A percentile compares a stretch with the other conserved stretches of the same genome.
These are phyloP conservation scores for Neonectria neomacrospora DNA, from an alignment of 2,329 filamentous ascomycete species.

Conservation along the genomic window DNA sequence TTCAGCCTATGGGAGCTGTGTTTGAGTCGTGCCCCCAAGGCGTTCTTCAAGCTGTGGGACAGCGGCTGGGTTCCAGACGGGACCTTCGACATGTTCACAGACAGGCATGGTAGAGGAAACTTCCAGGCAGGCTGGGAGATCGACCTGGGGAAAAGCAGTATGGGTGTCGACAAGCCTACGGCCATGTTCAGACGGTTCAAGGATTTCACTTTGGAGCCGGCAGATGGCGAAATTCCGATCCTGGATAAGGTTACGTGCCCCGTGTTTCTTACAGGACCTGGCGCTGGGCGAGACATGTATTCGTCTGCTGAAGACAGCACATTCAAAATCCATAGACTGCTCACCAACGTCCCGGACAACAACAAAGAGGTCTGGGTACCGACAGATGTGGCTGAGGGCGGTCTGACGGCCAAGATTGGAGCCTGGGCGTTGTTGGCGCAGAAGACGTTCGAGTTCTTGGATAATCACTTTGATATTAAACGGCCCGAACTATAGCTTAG, in stretches of 20 bases:
- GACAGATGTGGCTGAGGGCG: conserved; percentile 24
- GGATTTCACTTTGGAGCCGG: conserved; percentile 28
- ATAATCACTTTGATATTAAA: conserved; percentile 36
- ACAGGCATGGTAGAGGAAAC: conserved; percentile 26
- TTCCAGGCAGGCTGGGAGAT: conserved; percentile 49
- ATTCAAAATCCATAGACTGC: conserved; percentile 23
- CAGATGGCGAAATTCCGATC: conserved; percentile 28
- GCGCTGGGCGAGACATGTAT: conserved; percentile 37
- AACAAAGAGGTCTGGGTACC: conserved; percentile 41
- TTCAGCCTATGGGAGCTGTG: conserved; percentile 43
- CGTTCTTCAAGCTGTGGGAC: conserved; percentile 37
- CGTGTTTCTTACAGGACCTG: conserved; percentile 40
- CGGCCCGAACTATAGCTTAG: neutral
- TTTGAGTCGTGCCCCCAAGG: conserved; percentile 38
- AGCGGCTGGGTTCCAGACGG: conserved; percentile 41
- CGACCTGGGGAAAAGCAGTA: conserved; percentile 37
- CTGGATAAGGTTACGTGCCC: conserved; percentile 42
- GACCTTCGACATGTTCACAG: conserved; percentile 43
- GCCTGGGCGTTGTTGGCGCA: conserved; percentile 34
- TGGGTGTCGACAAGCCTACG: conserved; percentile 41
- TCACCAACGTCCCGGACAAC: conserved; percentile 13
- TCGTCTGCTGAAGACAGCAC: conserved; percentile 29
- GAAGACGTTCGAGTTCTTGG: conserved; percentile 37
- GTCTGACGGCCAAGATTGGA: conserved; percentile 43
- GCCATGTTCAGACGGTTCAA: conserved; percentile 39